Evolutionary conservation across 768 basidiomycete genomes (phyloP), one percentile per base, ranked within the genome.

Genomic region (Cubamyces sp.): DNA sequence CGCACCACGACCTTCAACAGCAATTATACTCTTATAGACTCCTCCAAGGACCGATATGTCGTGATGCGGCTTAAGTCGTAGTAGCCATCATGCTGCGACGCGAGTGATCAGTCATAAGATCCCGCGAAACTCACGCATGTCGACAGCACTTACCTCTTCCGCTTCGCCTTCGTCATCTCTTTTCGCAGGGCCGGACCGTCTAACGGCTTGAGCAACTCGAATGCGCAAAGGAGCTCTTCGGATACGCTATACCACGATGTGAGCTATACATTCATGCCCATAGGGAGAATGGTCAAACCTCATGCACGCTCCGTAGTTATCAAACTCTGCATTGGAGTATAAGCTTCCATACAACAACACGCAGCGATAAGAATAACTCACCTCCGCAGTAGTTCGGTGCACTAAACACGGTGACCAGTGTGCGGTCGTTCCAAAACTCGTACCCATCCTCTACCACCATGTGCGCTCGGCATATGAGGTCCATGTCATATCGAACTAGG

Each of bases 371-470:
- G 21, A 41, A 64, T 59, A 45, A 82, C 91, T 76, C 68, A 96
- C 95, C 93, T 75, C 93, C 94, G 72, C 94, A 95, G 69, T 94
- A 95, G 70, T 97, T 97, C 21, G 97, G 97, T 50, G 97, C 97
- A 69, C 94, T 96, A 77, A 99, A 99, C 57, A 99, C 95, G 0
- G 97, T 99, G 55, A 99, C 97, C 68, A 99, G 78, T 50, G 97
- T 98, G 67, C 97, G 86, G 71, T 99, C 97, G 70, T 98, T 98
- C 93, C 97, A 99, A 73, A 99, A 99, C 79, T 99, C 97, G 72
- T 98, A 98, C 8, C 96, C 96, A 71, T 96, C 94, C 74, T 99
- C 97, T 64, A 99, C 97, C 47, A 99, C 97, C 97, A 98, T 98
- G 77, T 99, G 97, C 52, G 97, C 97, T 52, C 97, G 90, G 80